Evolutionary conservation across 805 yeast genomes (phyloP).

Genomic region (Wickerhamomyces subpelliculosus): DNA sequence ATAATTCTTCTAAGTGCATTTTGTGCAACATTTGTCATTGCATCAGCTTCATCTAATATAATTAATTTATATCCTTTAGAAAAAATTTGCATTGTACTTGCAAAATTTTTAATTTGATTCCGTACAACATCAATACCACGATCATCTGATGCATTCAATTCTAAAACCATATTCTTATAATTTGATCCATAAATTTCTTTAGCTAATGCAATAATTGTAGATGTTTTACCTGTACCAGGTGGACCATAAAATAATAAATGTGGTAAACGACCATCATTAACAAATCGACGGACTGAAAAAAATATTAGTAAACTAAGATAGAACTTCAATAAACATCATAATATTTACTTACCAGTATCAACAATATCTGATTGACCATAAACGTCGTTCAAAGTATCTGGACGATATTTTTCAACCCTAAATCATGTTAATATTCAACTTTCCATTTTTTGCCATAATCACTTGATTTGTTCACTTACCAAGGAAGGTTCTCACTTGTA

Average conservation of each 20-base stretch:
- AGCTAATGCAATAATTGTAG: slow-evolving; percentile 83
- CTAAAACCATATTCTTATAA: slow-evolving; percentile 85
- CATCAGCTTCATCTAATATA: slow-evolving; percentile 93
- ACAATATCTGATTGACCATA: slow-evolving; percentile 89
- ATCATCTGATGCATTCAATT: slow-evolving; percentile 94
- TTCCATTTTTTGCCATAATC: not conserved
- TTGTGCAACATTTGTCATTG: slow-evolving; percentile 86
- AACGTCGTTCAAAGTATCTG: slow-evolving; percentile 74
- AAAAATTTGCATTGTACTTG: slow-evolving; percentile 92
- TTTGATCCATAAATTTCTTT: slow-evolving; percentile 78
- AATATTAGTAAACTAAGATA: not conserved
- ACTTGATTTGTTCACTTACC: slow-evolving; percentile 13
- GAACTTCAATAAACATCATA: not conserved
- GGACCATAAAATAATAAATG: slow-evolving; percentile 93
- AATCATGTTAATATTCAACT: not conserved
- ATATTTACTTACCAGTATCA: slow-evolving; percentile 38
- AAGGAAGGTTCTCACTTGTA: slow-evolving; percentile 21
- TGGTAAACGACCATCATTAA: slow-evolving; percentile 76
- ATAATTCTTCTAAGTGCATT: slow-evolving; percentile 73
- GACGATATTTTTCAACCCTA: slow-evolving; percentile 95
- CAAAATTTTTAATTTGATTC: slow-evolving; percentile 93
- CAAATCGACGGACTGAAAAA: slow-evolving; percentile 59
- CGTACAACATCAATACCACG: slow-evolving; percentile 98
- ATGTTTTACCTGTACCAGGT: slow-evolving; percentile 91
- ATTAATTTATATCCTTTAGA: slow-evolving; percentile 79